These are phyloP conservation scores for Tinospora cordifolia DNA, from an alignment of 164 flowering plant genomes.

Conservation along the genomic window DNA sequence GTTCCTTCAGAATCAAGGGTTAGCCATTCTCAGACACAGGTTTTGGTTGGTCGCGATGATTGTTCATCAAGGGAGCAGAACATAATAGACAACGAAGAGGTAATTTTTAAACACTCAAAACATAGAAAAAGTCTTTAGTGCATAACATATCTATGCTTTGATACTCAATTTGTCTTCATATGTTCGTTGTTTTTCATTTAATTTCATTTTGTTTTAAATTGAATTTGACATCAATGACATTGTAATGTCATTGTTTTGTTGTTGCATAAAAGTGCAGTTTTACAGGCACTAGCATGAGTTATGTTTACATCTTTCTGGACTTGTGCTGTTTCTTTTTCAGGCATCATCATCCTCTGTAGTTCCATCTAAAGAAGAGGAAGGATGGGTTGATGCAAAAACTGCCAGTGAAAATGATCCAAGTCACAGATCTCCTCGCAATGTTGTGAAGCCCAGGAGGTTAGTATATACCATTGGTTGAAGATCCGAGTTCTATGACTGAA, in stretches of 20 bases:
- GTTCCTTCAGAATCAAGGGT: slow-evolving; percentile 9
- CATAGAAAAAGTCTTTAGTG: too few species aligned
- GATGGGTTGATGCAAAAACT: not conserved
- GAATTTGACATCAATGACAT: too few species aligned
- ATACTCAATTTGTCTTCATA: too few species aligned
- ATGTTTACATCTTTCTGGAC: not conserved
- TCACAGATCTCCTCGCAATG: slow-evolving; percentile 6
- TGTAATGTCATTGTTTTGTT: not conserved
- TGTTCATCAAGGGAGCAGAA: slow-evolving; percentile 11
- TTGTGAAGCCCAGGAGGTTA: slow-evolving; percentile 52
- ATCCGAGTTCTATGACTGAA: not conserved
- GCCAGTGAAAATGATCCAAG: slow-evolving; percentile 12
- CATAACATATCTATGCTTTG: too few species aligned
- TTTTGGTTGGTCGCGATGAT: slow-evolving; percentile 11
- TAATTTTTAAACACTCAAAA: slow-evolving; percentile 6
- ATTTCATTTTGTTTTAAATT: too few species aligned
- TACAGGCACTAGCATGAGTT: too few species aligned
- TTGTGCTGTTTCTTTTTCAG: slow-evolving; percentile 15
- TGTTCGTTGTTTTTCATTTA: too few species aligned
- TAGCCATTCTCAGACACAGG: slow-evolving; percentile 15
- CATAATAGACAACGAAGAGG: slow-evolving; percentile 10
- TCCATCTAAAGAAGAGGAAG: slow-evolving; percentile 17
- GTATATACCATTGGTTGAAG: not conserved
- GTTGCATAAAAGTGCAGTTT: not conserved
- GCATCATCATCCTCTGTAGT: not conserved